Evolutionary conservation across 75 land plant genomes (phyloP), one percentile per base, ranked within the genome.

Genomic region (Cunninghamia lanceolata): DNA sequence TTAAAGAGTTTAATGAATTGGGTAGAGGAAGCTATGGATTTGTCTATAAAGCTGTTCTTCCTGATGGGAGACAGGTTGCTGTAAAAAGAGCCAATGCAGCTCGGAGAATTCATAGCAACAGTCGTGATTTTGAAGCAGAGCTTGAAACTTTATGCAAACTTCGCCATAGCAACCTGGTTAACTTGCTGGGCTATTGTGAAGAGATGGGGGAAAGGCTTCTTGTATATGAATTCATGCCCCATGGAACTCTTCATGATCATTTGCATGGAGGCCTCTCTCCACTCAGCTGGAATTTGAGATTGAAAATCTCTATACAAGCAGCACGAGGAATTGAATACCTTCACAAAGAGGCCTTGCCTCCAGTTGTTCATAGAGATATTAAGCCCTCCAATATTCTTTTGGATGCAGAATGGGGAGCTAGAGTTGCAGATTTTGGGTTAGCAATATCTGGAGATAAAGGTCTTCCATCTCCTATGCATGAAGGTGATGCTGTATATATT

Each of bases 41-140:
- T 71, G 97, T 96, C 15, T 96, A 94, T 85, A 92, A 92, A 40
- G 97, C 94, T 5, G 85, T 91, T 35, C 87, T 96, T 4, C 87
- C 91, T 0, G 93, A 94, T 78, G 96, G 96, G 39, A 74, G 87
- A 47, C 94, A 90, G 82, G 92, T 92, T 25, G 97, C 97, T 4
- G 94, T 96, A n/a, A 96, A 96, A 74, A 52, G 97, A 53, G 96
- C 94, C 1, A 94, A 92, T 80, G 95, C 94, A 11, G 97, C 96
- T 19, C 91, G 93, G 1, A 89, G 94, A 73, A 93, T 95, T 66
- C 93, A 89, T 38, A 90, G 89, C 52, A 92, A 89, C 68, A 93
- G 87, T 59, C 82, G 94, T 28, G 94, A 93, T 30, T 95, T 95
- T 68, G 96, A 95, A 63, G 85, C 89, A 52, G 97, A 95, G 83